phyloP scores from a whole-genome alignment of 1,139 yeast genomes.

The Scheffersomyces illinoinensis region DNA sequence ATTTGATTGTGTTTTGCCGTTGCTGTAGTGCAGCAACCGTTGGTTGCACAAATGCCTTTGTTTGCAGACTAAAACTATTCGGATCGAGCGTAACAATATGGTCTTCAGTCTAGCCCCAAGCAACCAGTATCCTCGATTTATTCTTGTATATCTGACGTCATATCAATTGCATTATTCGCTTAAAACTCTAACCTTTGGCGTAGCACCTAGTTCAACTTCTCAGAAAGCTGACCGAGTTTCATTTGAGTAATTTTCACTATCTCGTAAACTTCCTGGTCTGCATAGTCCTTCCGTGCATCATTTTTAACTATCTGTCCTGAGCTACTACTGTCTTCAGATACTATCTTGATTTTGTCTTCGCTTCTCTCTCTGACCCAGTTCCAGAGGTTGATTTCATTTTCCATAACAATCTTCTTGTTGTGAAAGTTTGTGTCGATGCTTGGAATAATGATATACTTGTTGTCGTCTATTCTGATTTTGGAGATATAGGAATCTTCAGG shows the following conservation, averaged over 20 bases:
- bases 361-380: slow-evolving; percentile 72
- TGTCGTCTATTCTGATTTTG: slow-evolving; percentile 37
- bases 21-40: background rate
- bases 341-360: slow-evolving; percentile 20
- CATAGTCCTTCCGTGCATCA: slow-evolving; percentile 20
- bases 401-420: slow-evolving; percentile 31
- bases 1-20: background rate
- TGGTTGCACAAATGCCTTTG: background rate
- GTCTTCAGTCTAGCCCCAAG: background rate
- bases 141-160: background rate
- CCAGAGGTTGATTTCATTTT: slow-evolving; percentile 74
- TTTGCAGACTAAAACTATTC: background rate
- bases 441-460: slow-evolving; percentile 49
- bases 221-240: slow-evolving; percentile 37
- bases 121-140: background rate
- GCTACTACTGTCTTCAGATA: slow-evolving; percentile 7
- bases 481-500: slow-evolving; percentile 12
- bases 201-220: slow-evolving; percentile 7
- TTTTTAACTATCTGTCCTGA: slow-evolving; percentile 6
- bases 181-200: background rate
- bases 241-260: slow-evolving; percentile 55
- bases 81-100: background rate
- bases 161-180: background rate
- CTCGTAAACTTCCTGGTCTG: slow-evolving; percentile 54
- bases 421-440: slow-evolving; percentile 42